phyloP scores from a whole-genome alignment of 2,329 filamentous ascomycete genomes.

The Verticillium tricorpus region DNA sequence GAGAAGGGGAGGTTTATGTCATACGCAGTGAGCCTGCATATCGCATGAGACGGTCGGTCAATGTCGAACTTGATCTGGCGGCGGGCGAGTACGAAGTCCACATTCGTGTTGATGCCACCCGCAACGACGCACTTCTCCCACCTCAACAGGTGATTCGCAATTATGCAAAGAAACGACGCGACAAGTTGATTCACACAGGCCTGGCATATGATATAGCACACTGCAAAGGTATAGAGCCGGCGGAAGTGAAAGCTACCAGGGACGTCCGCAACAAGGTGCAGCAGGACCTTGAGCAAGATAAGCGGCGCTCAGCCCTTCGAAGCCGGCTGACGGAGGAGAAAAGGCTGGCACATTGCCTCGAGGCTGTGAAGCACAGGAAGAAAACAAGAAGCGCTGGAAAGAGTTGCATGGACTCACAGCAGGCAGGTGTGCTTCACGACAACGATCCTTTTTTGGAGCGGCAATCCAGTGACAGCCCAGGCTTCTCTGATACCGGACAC shows the following conservation, averaged over 20 bases:
- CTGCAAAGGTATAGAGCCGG: slow-evolving; percentile 41
- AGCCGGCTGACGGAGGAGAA: slow-evolving; percentile 37
- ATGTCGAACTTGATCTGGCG: slow-evolving; percentile 70
- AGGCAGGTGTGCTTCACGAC: background rate
- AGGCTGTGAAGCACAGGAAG: slow-evolving; percentile 32
- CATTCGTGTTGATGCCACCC: slow-evolving; percentile 67
- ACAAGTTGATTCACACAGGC: slow-evolving; percentile 70
- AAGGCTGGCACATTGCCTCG: slow-evolving; percentile 29
- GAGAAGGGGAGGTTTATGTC: slow-evolving; percentile 44
- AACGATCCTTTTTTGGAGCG: background rate
- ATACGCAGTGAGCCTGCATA: slow-evolving; percentile 50
- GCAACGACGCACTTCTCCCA: slow-evolving; percentile 41
- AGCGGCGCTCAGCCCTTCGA: slow-evolving; percentile 27
- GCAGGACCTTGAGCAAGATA: slow-evolving; percentile 20
- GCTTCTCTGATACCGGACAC: slow-evolving; percentile 15
- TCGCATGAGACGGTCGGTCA: slow-evolving; percentile 68
- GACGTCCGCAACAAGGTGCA: slow-evolving; percentile 39
- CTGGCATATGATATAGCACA: slow-evolving; percentile 68
- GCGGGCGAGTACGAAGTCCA: slow-evolving; percentile 72
- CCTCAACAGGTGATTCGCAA: slow-evolving; percentile 65
- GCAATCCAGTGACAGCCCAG: background rate
- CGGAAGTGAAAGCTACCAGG: slow-evolving; percentile 40
- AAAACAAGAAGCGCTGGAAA: slow-evolving; percentile 13
- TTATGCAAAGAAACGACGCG: slow-evolving; percentile 57
- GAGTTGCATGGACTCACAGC: slow-evolving; percentile 6